A percentile compares a stretch with the other conserved stretches of the same genome.
Conservation (phyloP, 768 basidiomycete genomes). For the Dioszegia hungarica region DNA sequence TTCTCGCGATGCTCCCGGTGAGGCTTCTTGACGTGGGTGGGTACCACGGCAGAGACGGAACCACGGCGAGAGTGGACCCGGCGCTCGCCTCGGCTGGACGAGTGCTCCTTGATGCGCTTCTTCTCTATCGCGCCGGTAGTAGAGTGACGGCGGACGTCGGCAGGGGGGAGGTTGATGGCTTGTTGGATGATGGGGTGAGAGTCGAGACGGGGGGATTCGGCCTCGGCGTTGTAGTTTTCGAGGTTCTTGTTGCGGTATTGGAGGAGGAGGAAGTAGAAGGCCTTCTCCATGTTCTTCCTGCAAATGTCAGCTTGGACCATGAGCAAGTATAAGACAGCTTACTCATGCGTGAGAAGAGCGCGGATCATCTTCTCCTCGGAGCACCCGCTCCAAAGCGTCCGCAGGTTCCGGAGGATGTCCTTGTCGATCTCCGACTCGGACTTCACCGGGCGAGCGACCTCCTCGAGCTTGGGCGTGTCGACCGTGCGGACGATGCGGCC, state of each 20-base stretch:
- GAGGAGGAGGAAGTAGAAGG: slow-evolving; percentile 81
- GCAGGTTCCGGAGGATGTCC: slow-evolving; percentile 83
- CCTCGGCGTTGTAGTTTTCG: slow-evolving; percentile 58
- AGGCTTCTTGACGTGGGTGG: slow-evolving; percentile 1
- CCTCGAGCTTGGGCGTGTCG: slow-evolving; percentile 58
- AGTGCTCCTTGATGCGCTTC: not conserved
- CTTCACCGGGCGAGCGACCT: slow-evolving; percentile 67
- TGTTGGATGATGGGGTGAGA: slow-evolving; percentile 41
- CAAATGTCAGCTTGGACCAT: slow-evolving; percentile 43
- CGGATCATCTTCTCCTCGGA: slow-evolving; percentile 68
- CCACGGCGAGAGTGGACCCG: slow-evolving; percentile 1
- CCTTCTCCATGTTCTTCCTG: slow-evolving; percentile 88
- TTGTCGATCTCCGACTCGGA: slow-evolving; percentile 67
- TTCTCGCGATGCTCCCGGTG: too few relatives aligned
- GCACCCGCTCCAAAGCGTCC: slow-evolving; percentile 80
- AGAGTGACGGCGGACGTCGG: slow-evolving; percentile 8
- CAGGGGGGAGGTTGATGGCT: slow-evolving; percentile 9
- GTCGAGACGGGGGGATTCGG: slow-evolving; percentile 15
- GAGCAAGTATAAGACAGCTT: slow-evolving; percentile 20
- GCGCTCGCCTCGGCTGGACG: not conserved
- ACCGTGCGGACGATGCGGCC: slow-evolving; percentile 47
- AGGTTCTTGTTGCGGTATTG: slow-evolving; percentile 72
- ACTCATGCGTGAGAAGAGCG: slow-evolving; percentile 57
- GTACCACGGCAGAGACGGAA: slow-evolving; percentile 1
- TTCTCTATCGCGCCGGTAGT: slow-evolving; percentile 2